These are phyloP conservation scores for Pythium guiyangense DNA, from an alignment of 352 stramenopile genomes.

Conservation along the genomic window DNA sequence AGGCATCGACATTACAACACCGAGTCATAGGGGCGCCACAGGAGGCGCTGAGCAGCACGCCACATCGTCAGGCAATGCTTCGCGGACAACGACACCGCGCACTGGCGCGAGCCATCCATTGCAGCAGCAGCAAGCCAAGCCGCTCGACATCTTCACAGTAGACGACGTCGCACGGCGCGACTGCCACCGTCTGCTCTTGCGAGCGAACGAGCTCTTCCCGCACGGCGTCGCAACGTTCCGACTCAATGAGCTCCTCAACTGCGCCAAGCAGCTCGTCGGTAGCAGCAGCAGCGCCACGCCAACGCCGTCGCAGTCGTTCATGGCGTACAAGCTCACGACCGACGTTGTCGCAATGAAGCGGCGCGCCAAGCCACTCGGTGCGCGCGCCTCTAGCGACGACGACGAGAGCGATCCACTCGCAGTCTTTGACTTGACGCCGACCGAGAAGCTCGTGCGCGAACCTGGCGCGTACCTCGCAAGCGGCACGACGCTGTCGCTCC, in stretches of 20 bases:
- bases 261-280: slow-evolving; percentile 17
- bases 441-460: slow-evolving; percentile 48
- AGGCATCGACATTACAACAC: slow-evolving; percentile 21
- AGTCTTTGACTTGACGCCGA: slow-evolving; percentile 22
- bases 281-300: slow-evolving; percentile 2
- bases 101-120: background rate
- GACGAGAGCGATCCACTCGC: slow-evolving; percentile 13
- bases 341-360: slow-evolving; percentile 54
- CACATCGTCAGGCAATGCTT: background rate
- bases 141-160: slow-evolving; percentile 41
- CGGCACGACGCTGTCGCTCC: slow-evolving; percentile 34
- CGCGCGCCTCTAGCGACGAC: slow-evolving; percentile 4
- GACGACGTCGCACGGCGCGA: slow-evolving; percentile 57
- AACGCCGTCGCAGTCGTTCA: slow-evolving; percentile 21
- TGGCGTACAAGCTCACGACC: slow-evolving; percentile 38
- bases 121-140: slow-evolving; percentile 17
- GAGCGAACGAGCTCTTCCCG: slow-evolving; percentile 41
- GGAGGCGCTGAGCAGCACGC: background rate
- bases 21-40: background rate
- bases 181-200: slow-evolving; percentile 35
- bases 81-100: slow-evolving; percentile 15
- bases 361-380: slow-evolving; percentile 41
- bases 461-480: slow-evolving; percentile 48
- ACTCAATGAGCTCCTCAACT: slow-evolving; percentile 49
- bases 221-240: slow-evolving; percentile 55